A percentile compares a stretch with the other conserved stretches of the same genome.
Conservation (phyloP, 495 filamentous ascomycete species). For the Xylaria curta region DNA sequence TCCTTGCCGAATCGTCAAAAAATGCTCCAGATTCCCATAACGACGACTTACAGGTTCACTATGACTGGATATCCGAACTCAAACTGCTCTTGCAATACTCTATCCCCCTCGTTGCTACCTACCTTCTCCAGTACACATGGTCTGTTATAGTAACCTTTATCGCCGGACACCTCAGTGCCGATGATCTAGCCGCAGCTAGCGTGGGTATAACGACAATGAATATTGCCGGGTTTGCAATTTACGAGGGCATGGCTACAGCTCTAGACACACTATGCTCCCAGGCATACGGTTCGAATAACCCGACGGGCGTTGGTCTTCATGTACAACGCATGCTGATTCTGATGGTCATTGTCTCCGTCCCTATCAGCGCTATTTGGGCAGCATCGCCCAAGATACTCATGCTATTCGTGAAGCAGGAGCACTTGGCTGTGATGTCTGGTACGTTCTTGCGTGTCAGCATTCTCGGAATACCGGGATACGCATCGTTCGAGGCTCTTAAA, state of each 20-base stretch:
- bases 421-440: slow-evolving; percentile 64
- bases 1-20: slow-evolving; percentile 20
- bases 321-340: slow-evolving; percentile 74
- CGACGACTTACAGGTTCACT: background rate
- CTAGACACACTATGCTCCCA: slow-evolving; percentile 80
- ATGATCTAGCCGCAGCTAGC: slow-evolving; percentile 66
- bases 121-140: slow-evolving; percentile 75
- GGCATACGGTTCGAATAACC: slow-evolving; percentile 75
- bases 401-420: slow-evolving; percentile 67
- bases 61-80: slow-evolving; percentile 35
- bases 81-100: slow-evolving; percentile 59
- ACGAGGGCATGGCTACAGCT: slow-evolving; percentile 74
- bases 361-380: slow-evolving; percentile 70
- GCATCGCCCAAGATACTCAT: slow-evolving; percentile 64
- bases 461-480: slow-evolving; percentile 73
- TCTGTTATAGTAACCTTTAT: slow-evolving; percentile 75
- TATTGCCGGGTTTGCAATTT: slow-evolving; percentile 76
- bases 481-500: slow-evolving; percentile 73
- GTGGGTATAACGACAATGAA: slow-evolving; percentile 49
- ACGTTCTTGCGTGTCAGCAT: slow-evolving; percentile 70
- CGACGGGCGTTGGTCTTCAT: slow-evolving; percentile 72
- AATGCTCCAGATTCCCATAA: background rate
- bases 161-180: slow-evolving; percentile 69
- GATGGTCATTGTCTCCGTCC: slow-evolving; percentile 67
- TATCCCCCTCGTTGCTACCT: slow-evolving; percentile 71